phyloP scores from a whole-genome alignment of 148 eudicot genomes.

The Fagopyrum tataricum region DNA sequence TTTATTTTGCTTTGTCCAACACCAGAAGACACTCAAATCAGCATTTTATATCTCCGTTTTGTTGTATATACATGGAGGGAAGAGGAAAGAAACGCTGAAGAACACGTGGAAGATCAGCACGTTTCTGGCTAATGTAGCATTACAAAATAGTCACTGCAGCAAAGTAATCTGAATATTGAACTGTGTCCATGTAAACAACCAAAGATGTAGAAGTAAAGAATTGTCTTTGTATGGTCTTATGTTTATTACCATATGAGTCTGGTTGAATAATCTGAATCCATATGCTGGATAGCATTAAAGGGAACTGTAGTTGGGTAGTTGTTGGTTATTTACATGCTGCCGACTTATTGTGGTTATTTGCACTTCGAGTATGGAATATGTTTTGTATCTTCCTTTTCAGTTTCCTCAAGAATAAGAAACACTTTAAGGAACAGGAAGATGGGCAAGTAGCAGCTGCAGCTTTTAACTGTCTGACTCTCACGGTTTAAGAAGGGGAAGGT shows the following conservation, averaged over 20 bases:
- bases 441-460: no score
- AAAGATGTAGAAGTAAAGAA: background rate
- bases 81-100: background rate
- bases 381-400: no score
- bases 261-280: background rate
- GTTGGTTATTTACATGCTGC: background rate
- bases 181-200: background rate
- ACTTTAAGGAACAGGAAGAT: no score
- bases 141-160: background rate
- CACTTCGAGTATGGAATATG: background rate
- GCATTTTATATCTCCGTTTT: background rate
- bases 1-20: background rate
- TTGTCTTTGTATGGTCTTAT: background rate
- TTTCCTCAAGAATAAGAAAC: no score
- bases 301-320: background rate
- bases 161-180: background rate
- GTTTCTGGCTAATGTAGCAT: background rate
- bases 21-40: background rate
- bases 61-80: background rate
- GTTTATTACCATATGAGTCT: background rate
- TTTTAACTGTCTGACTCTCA: no score
- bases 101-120: background rate
- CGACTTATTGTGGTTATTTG: background rate
- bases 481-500: no score
- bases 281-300: background rate